Conservation (phyloP, 2,329 filamentous ascomycete species). For the Alternaria solani region DNA sequence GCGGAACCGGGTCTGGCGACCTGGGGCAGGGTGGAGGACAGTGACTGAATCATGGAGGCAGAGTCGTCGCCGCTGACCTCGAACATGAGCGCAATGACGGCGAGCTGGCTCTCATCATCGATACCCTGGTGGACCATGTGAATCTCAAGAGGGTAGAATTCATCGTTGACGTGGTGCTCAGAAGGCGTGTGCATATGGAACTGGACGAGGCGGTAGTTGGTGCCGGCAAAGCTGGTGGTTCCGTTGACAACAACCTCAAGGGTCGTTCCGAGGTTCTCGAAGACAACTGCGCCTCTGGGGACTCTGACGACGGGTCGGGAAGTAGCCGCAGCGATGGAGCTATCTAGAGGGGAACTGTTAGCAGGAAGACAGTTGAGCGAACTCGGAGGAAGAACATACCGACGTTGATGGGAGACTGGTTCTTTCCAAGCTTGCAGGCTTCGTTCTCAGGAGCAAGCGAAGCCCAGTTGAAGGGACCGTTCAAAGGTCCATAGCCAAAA, state of each 20-base stretch:
- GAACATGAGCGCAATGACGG: constrained; percentile 55
- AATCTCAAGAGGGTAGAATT: constrained; percentile 58
- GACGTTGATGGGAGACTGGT: constrained; percentile 67
- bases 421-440: constrained; percentile 58
- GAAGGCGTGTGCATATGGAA: constrained; percentile 70
- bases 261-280: constrained; percentile 67
- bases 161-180: constrained; percentile 63
- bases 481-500: constrained; percentile 54
- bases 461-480: constrained; percentile 64
- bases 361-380: not conserved
- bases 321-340: constrained; percentile 40
- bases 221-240: constrained; percentile 53
- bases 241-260: constrained; percentile 65
- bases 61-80: constrained; percentile 49
- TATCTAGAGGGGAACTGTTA: constrained; percentile 33
- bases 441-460: constrained; percentile 55
- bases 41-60: constrained; percentile 40
- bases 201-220: constrained; percentile 58
- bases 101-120: constrained; percentile 47
- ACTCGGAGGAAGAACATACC: constrained; percentile 31
- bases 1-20: constrained; percentile 53
- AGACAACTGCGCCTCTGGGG: constrained; percentile 55
- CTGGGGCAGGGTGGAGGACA: constrained; percentile 47
- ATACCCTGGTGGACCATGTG: constrained; percentile 67
- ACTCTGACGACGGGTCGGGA: constrained; percentile 49